Evolutionary conservation across 164 flowering plant genomes (phyloP).

Genomic region (Nymphaea colorata): DNA sequence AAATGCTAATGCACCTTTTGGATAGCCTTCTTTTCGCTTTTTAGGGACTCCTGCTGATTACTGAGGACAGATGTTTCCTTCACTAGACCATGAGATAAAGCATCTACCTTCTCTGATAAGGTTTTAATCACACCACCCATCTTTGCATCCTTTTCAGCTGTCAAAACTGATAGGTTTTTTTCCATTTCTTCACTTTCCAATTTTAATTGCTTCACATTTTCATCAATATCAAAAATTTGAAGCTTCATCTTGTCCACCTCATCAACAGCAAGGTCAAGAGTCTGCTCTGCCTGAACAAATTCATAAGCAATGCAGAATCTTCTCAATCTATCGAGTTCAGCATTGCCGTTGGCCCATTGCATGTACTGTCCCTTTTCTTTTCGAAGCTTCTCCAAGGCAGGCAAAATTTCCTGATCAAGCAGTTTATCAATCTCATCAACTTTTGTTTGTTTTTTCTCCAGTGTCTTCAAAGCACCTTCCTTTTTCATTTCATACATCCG

Average conservation of each 20-base stretch:
- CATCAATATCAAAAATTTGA: constrained; percentile 49
- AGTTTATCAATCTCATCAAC: constrained; percentile 96
- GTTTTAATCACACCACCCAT: constrained; percentile 81
- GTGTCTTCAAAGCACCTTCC: constrained; percentile 90
- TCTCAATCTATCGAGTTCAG: constrained; percentile 73
- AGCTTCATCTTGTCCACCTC: constrained; percentile 54
- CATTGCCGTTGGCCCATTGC: constrained; percentile 98
- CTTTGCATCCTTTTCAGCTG: constrained; percentile 68
- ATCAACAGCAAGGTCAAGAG: constrained; percentile 49
- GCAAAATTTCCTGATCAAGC: constrained; percentile 89
- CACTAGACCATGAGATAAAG: constrained; percentile 66
- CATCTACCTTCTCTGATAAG: constrained; percentile 69
- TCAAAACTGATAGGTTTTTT: constrained; percentile 34
- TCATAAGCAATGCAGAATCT: constrained; percentile 96
- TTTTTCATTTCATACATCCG: constrained; percentile 99
- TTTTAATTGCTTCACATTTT: constrained; percentile 16
- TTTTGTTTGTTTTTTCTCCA: constrained; percentile 94
- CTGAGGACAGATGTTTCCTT: constrained; percentile 53
- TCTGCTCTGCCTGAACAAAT: constrained; percentile 72
- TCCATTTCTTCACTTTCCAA: constrained; percentile 64
- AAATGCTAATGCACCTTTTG: constrained; percentile 37
- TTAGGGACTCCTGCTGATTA: constrained; percentile 69
- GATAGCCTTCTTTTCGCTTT: constrained; percentile 47
- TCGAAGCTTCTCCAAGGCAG: constrained; percentile 89
- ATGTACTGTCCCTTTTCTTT: constrained; percentile 88